Evolutionary conservation across 305 asterid species (phyloP).

Genomic region (Lippia alba): DNA sequence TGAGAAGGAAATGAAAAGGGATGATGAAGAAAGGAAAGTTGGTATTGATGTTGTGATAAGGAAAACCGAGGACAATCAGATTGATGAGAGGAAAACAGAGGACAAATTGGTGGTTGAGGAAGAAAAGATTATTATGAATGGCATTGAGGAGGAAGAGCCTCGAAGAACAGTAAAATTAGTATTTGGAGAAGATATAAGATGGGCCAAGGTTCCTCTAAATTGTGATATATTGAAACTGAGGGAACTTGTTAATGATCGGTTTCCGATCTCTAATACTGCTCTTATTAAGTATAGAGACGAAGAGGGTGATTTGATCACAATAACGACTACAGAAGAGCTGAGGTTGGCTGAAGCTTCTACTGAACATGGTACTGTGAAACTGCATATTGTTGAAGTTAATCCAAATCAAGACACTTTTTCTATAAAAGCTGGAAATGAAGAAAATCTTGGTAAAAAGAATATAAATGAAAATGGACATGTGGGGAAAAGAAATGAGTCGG

Average conservation of each 20-base stretch:
- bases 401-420: conserved; percentile 77
- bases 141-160: conserved; percentile 52
- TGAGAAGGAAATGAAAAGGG: conserved; percentile 34
- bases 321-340: conserved; percentile 78
- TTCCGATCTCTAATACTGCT: conserved; percentile 58
- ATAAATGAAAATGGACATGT: conserved; percentile 49
- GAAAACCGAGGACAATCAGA: conserved; percentile 3
- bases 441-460: conserved; percentile 25
- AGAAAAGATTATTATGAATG: conserved; percentile 48
- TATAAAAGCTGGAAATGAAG: conserved; percentile 16
- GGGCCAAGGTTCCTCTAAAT: conserved; percentile 74
- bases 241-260: conserved; percentile 67
- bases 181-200: conserved; percentile 92
- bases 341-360: conserved; percentile 83
- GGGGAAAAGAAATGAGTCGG: conserved; percentile 45
- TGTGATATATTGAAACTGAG: conserved; percentile 64
- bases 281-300: conserved; percentile 86
- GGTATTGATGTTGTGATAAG: conserved; percentile 34
- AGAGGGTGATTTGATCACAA: conserved; percentile 90
- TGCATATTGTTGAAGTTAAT: conserved; percentile 69
- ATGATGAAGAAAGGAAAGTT: conserved; percentile 29
- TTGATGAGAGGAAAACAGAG: conserved; percentile 54
- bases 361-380: conserved; percentile 65
- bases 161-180: conserved; percentile 68
- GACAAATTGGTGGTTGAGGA: conserved; percentile 90